These are phyloP conservation scores for Fusarium falciforme DNA, from an alignment of 2,329 filamentous ascomycete genomes.

Conservation along the genomic window DNA sequence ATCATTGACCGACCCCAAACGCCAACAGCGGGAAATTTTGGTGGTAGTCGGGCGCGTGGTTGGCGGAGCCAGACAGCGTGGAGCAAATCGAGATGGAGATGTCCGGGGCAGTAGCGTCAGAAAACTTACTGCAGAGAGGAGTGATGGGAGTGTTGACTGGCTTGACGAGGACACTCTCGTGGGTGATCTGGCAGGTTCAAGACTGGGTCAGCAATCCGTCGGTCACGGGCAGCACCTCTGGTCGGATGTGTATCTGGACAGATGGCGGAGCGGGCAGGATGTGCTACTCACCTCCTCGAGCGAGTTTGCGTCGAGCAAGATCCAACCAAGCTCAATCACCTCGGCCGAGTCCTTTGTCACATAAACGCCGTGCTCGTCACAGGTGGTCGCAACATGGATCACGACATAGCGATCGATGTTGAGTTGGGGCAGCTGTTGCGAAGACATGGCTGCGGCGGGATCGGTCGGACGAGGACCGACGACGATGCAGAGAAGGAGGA, in stretches of 20 bases:
- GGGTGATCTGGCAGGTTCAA: constrained; percentile 75
- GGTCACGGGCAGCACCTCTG: neutral
- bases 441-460: constrained; percentile 51
- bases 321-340: constrained; percentile 99
- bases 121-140: constrained; percentile 92
- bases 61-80: constrained; percentile 30
- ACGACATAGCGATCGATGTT: constrained; percentile 96
- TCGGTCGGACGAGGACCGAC: constrained; percentile 39
- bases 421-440: constrained; percentile 63
- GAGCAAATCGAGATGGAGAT: constrained; percentile 33
- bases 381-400: constrained; percentile 98
- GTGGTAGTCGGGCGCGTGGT: constrained; percentile 19
- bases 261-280: constrained; percentile 12
- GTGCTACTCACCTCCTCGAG: constrained; percentile 83
- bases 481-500: constrained; percentile 33
- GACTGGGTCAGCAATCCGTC: constrained; percentile 22
- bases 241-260: neutral
- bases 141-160: constrained; percentile 99
- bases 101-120: constrained; percentile 32
- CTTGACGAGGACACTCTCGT: constrained; percentile 96
- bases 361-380: constrained; percentile 98
- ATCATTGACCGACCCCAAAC: constrained; percentile 2
- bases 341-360: constrained; percentile 99
- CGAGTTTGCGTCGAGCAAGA: constrained; percentile 89
- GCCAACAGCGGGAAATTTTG: constrained; percentile 12